Evolutionary conservation across 805 yeast genomes (phyloP).

Genomic region (Tetrapisispora taiwanensis): DNA sequence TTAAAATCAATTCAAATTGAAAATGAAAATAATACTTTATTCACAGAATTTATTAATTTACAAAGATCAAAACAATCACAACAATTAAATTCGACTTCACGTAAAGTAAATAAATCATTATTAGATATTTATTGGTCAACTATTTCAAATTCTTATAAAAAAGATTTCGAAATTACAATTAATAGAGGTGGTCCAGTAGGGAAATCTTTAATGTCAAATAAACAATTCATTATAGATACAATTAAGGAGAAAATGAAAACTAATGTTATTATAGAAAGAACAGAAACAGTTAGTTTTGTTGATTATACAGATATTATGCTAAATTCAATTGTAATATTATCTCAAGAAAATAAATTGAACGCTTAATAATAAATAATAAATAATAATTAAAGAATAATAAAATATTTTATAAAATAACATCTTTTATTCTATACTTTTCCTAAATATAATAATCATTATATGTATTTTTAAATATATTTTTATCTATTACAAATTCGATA

Average conservation of each 20-base stretch:
- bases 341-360: neutral
- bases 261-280: slow-evolving; percentile 3
- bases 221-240: slow-evolving; percentile 12
- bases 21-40: slow-evolving; percentile 7
- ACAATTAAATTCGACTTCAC: slow-evolving; percentile 3
- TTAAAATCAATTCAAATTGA: slow-evolving; percentile 11
- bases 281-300: slow-evolving; percentile 2
- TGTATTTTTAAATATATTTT: too few relatives aligned
- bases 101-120: slow-evolving; percentile 12
- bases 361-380: neutral
- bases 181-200: slow-evolving; percentile 31
- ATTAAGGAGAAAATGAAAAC: slow-evolving; percentile 16
- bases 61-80: slow-evolving; percentile 6
- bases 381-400: neutral
- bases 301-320: slow-evolving; percentile 15
- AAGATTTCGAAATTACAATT: slow-evolving; percentile 25
- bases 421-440: too few relatives aligned
- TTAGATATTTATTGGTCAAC: slow-evolving; percentile 17
- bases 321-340: slow-evolving; percentile 13
- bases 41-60: slow-evolving; percentile 13
- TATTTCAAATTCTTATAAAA: slow-evolving; percentile 18
- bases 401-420: too few relatives aligned
- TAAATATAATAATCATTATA: too few relatives aligned
- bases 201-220: slow-evolving; percentile 19
- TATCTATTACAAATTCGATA: too few relatives aligned